Evolutionary conservation across 257 asterid species (phyloP).

Genomic region (Capsicum baccatum): DNA sequence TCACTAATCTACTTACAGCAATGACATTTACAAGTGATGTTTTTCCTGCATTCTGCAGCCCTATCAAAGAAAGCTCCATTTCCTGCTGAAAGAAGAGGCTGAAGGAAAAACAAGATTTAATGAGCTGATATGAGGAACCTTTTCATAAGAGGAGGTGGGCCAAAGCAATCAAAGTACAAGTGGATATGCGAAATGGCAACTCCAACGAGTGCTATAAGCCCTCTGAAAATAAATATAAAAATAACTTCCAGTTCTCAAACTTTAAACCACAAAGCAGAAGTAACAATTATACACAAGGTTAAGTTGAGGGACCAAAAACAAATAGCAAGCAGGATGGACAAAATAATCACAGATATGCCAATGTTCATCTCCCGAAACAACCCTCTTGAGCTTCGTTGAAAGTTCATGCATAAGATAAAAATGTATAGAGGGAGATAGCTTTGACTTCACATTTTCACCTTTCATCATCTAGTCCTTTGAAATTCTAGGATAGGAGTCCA

Average conservation of each 20-base stretch:
- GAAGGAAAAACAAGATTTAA: constrained; percentile 30
- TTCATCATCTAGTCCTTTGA: background rate
- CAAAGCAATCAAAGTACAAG: background rate
- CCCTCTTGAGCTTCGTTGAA: background rate
- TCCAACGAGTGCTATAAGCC: background rate
- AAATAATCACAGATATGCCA: background rate
- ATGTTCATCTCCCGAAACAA: background rate
- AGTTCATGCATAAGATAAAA: constrained; percentile 7
- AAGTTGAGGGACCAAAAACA: background rate
- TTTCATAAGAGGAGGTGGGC: background rate
- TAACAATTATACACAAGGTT: background rate
- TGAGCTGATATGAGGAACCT: background rate
- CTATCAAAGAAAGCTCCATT: constrained; percentile 98
- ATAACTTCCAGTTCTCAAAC: background rate
- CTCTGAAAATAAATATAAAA: background rate
- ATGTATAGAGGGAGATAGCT: background rate
- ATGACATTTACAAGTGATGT: constrained; percentile 96
- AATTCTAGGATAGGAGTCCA: background rate
- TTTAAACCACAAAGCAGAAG: background rate
- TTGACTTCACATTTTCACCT: background rate
- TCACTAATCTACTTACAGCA: constrained; percentile 66
- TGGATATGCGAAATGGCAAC: background rate
- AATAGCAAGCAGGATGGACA: constrained; percentile 6
- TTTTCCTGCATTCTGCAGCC: constrained; percentile 98
- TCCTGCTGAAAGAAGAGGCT: constrained; percentile 99